phyloP scores from a whole-genome alignment of 1,284 basidiomycete genomes.

The Sparassis latifolia region DNA sequence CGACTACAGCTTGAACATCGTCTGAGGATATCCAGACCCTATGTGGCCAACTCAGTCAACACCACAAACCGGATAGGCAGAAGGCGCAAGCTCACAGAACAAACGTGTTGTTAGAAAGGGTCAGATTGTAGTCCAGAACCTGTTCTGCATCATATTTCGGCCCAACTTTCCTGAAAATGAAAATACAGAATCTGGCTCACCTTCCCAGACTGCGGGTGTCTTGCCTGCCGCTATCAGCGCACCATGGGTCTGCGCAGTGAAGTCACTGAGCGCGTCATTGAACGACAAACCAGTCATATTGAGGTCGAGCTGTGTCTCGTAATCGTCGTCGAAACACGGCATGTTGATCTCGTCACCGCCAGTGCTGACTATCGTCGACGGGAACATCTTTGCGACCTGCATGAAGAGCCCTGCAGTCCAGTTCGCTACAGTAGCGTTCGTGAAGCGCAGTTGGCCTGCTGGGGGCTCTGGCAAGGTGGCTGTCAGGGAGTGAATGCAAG shows the following conservation, averaged over 20 bases:
- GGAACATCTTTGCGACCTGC: conserved; percentile 38
- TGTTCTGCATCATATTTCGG: conserved; percentile 40
- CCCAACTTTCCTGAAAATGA: no score
- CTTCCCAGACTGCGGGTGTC: conserved; percentile 69
- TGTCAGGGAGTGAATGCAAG: conserved; percentile 1
- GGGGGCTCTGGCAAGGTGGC: conserved; percentile 51
- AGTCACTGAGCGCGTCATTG: conserved; percentile 56
- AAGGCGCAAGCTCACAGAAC: conserved; percentile 45
- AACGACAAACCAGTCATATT: conserved; percentile 44
- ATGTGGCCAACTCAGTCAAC: background rate
- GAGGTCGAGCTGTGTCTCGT: conserved; percentile 48
- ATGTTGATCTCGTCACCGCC: conserved; percentile 82
- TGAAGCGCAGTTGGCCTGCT: conserved; percentile 73
- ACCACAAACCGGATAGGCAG: background rate
- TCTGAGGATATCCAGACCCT: conserved; percentile 53
- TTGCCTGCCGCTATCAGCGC: conserved; percentile 40
- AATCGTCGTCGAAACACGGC: conserved; percentile 62
- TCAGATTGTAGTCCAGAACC: conserved; percentile 59
- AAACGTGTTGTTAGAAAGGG: conserved; percentile 60
- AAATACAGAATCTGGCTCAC: conserved; percentile 15
- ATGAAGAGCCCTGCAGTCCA: conserved; percentile 44
- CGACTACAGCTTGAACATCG: conserved; percentile 37
- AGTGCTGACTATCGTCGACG: conserved; percentile 64
- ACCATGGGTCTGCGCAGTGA: conserved; percentile 50
- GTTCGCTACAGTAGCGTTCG: conserved; percentile 32